Evolutionary conservation across 2,329 filamentous ascomycete species (phyloP).

Genomic region (Alternaria gansuensis): DNA sequence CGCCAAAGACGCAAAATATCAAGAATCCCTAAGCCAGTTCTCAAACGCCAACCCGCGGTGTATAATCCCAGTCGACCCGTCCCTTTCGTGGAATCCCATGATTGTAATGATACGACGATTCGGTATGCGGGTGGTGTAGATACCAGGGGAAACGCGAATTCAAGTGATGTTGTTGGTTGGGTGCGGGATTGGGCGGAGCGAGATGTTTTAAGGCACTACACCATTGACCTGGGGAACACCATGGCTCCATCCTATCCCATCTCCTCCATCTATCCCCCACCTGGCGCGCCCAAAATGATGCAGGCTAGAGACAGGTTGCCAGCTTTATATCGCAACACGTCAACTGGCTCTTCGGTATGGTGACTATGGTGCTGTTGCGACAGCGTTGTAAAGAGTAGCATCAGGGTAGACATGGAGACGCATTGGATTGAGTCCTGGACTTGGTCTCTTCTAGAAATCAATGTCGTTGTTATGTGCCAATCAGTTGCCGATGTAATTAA

Average conservation of each 20-base stretch:
- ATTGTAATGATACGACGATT: constrained; percentile 54
- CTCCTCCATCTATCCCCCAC: accelerated
- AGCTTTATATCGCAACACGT: no score
- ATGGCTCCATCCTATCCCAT: background rate
- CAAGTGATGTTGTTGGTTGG: constrained; percentile 37
- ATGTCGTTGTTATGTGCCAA: background rate
- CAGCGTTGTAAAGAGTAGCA: background rate
- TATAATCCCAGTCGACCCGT: constrained; percentile 45
- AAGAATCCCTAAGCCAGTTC: constrained; percentile 58
- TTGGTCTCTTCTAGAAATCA: background rate
- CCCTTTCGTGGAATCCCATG: constrained; percentile 59
- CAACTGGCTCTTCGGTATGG: accelerated
- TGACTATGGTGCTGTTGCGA: background rate
- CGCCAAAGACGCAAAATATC: constrained; percentile 47
- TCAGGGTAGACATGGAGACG: no score
- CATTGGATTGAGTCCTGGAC: no score
- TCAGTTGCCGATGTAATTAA: background rate
- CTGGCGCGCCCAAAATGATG: background rate
- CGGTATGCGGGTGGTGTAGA: constrained; percentile 52
- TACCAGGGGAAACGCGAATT: constrained; percentile 32
- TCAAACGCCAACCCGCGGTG: constrained; percentile 47
- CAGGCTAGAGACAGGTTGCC: no score
- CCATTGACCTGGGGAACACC: background rate
- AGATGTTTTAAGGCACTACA: constrained; percentile 36
- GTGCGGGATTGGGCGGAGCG: constrained; percentile 53